Evolutionary conservation across 805 yeast genomes (phyloP).

Genomic region (Saccharomycopsis javanensis): DNA sequence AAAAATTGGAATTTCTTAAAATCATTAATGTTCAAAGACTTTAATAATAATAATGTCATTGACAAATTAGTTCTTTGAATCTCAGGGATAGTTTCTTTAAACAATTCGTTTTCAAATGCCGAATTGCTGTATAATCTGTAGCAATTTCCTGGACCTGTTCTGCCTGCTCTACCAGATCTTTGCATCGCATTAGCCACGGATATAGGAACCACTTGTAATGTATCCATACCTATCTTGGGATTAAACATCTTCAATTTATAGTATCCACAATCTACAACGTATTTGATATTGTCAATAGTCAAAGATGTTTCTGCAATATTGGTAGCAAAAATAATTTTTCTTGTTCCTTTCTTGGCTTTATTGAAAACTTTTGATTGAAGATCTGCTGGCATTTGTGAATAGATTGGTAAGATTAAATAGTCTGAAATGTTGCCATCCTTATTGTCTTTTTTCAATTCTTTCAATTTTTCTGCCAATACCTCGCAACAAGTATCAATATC

Average conservation of each 20-base stretch:
- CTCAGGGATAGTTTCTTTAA: constrained; percentile 77
- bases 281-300: constrained; percentile 87
- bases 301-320: constrained; percentile 96
- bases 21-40: constrained; percentile 86
- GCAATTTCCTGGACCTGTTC: constrained; percentile 98
- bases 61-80: constrained; percentile 83
- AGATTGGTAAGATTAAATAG: constrained; percentile 76
- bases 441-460: constrained; percentile 44
- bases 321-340: constrained; percentile 91
- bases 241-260: constrained; percentile 86
- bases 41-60: constrained; percentile 71
- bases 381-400: constrained; percentile 85
- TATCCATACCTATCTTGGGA: constrained; percentile 85
- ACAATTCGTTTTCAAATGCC: constrained; percentile 70
- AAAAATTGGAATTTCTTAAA: constrained; percentile 75
- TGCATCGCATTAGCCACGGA: constrained; percentile 95
- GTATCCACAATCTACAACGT: constrained; percentile 91
- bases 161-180: constrained; percentile 93
- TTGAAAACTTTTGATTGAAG: constrained; percentile 83
- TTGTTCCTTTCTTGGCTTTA: constrained; percentile 69
- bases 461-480: constrained; percentile 53
- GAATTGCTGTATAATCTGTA: constrained; percentile 81
- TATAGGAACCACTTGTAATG: constrained; percentile 71
- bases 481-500: constrained; percentile 90
- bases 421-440: constrained; percentile 4